Conservation (phyloP, 2,329 filamentous ascomycete species). For the Sporothrix dimorphospora region DNA sequence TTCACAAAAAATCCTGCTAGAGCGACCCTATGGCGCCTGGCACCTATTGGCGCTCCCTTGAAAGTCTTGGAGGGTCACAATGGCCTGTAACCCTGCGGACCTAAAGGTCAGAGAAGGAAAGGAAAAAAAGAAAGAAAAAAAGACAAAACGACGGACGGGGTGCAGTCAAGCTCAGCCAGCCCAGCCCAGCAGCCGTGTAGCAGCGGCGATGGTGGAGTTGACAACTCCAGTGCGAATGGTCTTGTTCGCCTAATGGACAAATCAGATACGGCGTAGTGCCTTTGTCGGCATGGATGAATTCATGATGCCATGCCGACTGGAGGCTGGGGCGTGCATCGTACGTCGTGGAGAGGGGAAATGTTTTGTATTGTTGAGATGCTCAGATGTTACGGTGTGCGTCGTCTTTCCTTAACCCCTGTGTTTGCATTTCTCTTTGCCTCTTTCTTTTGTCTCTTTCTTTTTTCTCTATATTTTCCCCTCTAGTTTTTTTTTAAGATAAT, state of each 20-base stretch:
- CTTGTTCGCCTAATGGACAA: conserved; percentile 19
- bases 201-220: conserved; percentile 1
- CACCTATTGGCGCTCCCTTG: not conserved
- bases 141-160: not conserved
- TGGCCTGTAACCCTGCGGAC: not conserved
- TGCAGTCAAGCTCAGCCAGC: not conserved
- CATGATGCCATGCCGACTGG: conserved; percentile 18
- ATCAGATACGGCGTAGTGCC: conserved; percentile 9
- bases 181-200: not conserved
- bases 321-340: not conserved
- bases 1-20: not conserved
- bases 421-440: too few relatives aligned
- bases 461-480: not conserved
- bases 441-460: not conserved
- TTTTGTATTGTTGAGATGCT: not conserved
- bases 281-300: conserved; percentile 1
- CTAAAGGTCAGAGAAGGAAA: not conserved
- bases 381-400: conserved; percentile 2
- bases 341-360: not conserved
- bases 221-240: not conserved
- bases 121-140: not conserved
- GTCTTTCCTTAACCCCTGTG: too few relatives aligned
- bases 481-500: not conserved
- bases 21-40: not conserved
- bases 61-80: not conserved